These are phyloP conservation scores for Umbellularia californica DNA, from an alignment of 164 flowering plant genomes.

Conservation along the genomic window DNA sequence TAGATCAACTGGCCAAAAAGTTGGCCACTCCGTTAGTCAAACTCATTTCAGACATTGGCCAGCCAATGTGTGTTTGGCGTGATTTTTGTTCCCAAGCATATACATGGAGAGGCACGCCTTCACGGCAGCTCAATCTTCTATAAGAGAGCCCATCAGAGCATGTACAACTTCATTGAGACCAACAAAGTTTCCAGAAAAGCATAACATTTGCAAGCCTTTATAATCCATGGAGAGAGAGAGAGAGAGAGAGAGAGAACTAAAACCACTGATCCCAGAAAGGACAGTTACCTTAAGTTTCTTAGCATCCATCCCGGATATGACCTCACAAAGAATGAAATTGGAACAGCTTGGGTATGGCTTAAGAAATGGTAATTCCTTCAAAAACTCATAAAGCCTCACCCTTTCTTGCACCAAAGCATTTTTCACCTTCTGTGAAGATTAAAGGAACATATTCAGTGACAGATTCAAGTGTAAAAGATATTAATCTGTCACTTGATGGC, in stretches of 20 bases:
- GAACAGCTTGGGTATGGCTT: conserved; percentile 89
- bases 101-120: too few species aligned
- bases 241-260: background rate
- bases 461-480: background rate
- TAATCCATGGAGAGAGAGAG: background rate
- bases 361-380: conserved; percentile 73
- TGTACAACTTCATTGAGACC: too few species aligned
- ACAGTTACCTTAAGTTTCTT: conserved; percentile 83
- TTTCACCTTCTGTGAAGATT: conserved; percentile 67
- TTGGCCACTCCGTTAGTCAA: background rate
- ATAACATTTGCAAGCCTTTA: too few species aligned
- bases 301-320: conserved; percentile 75
- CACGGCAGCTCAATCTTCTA: too few species aligned
- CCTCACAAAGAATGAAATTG: conserved; percentile 94
- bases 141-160: too few species aligned
- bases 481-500: background rate
- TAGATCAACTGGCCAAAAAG: background rate
- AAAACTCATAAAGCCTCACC: conserved; percentile 64
- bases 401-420: conserved; percentile 76
- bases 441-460: background rate
- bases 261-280: background rate
- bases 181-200: too few species aligned
- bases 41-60: too few species aligned
- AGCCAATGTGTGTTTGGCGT: too few species aligned
- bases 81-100: too few species aligned